phyloP scores from a whole-genome alignment of 305 asterid genomes.

The Caryopteris hybrid region DNA sequence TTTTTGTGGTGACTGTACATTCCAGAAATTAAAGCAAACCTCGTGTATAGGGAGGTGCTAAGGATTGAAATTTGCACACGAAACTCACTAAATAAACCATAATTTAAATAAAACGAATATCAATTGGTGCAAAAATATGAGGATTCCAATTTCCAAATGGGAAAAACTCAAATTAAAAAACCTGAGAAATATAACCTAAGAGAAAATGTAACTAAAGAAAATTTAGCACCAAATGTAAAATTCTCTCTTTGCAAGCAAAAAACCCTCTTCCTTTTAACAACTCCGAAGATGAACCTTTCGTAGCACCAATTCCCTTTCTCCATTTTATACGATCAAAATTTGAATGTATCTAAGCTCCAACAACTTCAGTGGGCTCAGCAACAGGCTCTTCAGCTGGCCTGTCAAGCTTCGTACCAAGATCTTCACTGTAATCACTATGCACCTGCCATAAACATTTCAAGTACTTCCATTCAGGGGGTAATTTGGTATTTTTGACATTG shows the following conservation, averaged over 20 bases:
- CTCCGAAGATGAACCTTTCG: background rate
- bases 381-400: slow-evolving; percentile 55
- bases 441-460: slow-evolving; percentile 26
- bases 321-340: background rate
- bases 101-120: too few species aligned
- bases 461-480: background rate
- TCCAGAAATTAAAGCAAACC: too few species aligned
- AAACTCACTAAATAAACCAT: too few species aligned
- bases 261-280: slow-evolving; percentile 26
- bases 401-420: slow-evolving; percentile 57
- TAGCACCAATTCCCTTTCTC: background rate
- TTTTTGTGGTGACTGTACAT: too few species aligned
- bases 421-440: slow-evolving; percentile 62
- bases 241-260: slow-evolving; percentile 11
- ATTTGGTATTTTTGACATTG: background rate
- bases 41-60: too few species aligned
- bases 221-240: too few species aligned
- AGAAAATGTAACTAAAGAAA: too few species aligned
- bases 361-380: slow-evolving; percentile 50
- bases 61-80: too few species aligned
- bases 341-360: slow-evolving; percentile 34
- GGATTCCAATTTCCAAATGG: too few species aligned
- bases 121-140: too few species aligned
- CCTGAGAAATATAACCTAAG: too few species aligned
- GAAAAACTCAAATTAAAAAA: too few species aligned